Conservation (phyloP, 2,329 filamentous ascomycete species). For the Cadophora malorum region DNA sequence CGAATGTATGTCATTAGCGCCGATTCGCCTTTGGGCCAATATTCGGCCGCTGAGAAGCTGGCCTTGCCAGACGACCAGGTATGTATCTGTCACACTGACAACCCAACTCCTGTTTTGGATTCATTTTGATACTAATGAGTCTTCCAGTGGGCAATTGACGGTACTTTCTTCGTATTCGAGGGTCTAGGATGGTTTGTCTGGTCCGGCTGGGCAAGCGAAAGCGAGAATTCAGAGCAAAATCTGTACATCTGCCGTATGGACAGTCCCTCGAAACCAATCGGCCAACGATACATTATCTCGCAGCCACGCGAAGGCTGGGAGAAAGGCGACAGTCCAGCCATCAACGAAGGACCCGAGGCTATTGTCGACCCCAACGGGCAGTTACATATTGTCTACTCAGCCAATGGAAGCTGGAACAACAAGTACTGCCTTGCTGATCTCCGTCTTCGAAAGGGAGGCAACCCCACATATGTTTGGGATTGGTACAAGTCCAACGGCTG, state of each 20-base stretch:
- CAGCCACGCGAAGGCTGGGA: constrained; percentile 14
- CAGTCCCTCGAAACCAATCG: constrained; percentile 10
- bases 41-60: constrained; percentile 9
- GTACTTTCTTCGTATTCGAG: constrained; percentile 9
- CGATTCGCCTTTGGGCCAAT: constrained; percentile 17
- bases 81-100: too few species aligned
- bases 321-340: neutral
- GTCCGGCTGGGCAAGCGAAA: constrained; percentile 11
- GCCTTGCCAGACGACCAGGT: constrained; percentile 16
- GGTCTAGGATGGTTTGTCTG: constrained; percentile 9
- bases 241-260: constrained; percentile 16
- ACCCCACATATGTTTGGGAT: constrained; percentile 9
- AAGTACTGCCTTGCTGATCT: constrained; percentile 14
- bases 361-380: constrained; percentile 7
- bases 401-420: constrained; percentile 12
- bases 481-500: constrained; percentile 16
- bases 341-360: constrained; percentile 12
- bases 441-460: constrained; percentile 3
- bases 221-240: constrained; percentile 10
- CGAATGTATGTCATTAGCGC: constrained; percentile 20
- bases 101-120: too few species aligned
- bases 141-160: constrained; percentile 6
- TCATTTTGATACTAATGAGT: neutral
- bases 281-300: constrained; percentile 10
- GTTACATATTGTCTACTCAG: constrained; percentile 6